Base-by-base conservation (phyloP, 164 flowering plant genomes). In the Litsea cubeba region DNA sequence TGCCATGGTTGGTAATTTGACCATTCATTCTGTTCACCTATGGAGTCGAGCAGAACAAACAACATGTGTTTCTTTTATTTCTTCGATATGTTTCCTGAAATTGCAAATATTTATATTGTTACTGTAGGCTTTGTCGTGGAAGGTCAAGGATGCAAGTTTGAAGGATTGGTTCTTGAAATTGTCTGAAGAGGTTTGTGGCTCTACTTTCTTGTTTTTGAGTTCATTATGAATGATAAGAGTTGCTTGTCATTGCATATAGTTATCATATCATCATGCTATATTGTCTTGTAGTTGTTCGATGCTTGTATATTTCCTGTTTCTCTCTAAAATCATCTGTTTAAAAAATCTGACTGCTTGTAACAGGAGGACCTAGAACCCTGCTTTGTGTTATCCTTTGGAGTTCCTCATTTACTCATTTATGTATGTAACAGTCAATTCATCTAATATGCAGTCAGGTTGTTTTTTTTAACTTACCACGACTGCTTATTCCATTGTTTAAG, bases 151-250 rank as follows among this genome's bases (percentile, higher is more conserved):
- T 76, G 82, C 60, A 79, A 49, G 28, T 28, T 28, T 76, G 68
- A 71, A 73, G 76, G 77, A 76, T 22, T 57, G 66, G 57, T 76
- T 79, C 26, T n/a, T 62, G 72, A 71, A 70, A 60, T 71, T 73
- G 54, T 70, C 79, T 23, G 7, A 30, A 50, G 74, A 76, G 75
- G 82, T 79, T 46, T 70, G 71, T 75, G 14, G 65, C 32, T 35
- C 28, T 23, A 23, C 28, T 28, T 71, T 68, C 66, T 12, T 15
- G 60, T 54, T 54, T 54, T 54, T 40, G 46, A 54, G 60, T 20
- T 54, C 17, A 20, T 54, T 18, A 54, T 54, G n/a, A 20, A 54
- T 54, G 60, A 14, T 15, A 54, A 54, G 46, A 40, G 6, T 18
- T 54, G 60, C 60, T 54, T 54, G 18, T 54, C 60, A 54, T 54